Evolutionary conservation across 345 rosid genomes (phyloP).

Genomic region (Leavenworthia alabamica): DNA sequence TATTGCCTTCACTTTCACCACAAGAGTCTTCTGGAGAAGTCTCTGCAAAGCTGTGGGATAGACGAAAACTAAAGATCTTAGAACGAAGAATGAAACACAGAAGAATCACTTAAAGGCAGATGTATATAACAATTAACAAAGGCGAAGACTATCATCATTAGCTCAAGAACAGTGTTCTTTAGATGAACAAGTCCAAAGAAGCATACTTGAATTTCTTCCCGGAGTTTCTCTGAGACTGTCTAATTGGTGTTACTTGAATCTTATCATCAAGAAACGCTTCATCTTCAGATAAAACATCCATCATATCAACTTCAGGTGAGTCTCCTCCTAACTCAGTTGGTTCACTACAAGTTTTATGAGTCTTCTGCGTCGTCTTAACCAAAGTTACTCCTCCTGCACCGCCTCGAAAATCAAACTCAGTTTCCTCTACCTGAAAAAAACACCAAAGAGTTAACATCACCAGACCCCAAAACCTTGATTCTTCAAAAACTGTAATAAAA

Average conservation of each 20-base stretch:
- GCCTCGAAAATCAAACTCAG: slow-evolving; percentile 60
- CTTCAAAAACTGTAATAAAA: too few relatives aligned
- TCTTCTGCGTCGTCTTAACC: slow-evolving; percentile 25
- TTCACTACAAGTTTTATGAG: slow-evolving; percentile 36
- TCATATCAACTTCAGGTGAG: slow-evolving; percentile 45
- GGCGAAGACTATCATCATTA: slow-evolving; percentile 1
- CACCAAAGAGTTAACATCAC: slow-evolving; percentile 11
- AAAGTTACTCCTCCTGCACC: slow-evolving; percentile 74
- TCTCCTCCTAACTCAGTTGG: slow-evolving; percentile 36
- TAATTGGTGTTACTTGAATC: slow-evolving; percentile 55
- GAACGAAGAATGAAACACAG: not conserved
- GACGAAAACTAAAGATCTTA: not conserved
- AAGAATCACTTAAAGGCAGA: not conserved
- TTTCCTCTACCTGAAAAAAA: slow-evolving; percentile 47
- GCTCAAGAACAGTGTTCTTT: not conserved
- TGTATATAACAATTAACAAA: not conserved
- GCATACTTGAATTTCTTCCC: slow-evolving; percentile 62
- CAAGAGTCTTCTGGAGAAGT: slow-evolving; percentile 52
- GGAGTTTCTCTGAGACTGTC: slow-evolving; percentile 61
- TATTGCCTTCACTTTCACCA: slow-evolving; percentile 36
- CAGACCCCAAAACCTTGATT: too few relatives aligned
- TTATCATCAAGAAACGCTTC: slow-evolving; percentile 29
- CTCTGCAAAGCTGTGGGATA: slow-evolving; percentile 52
- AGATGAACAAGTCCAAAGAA: slow-evolving; percentile 22
- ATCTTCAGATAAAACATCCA: slow-evolving; percentile 44